Percentiles rank a stretch among this genome's conserved stretches.
These are phyloP conservation scores for Hymenoscyphus scutula DNA, from an alignment of 2,329 filamentous ascomycete species.

Conservation along the genomic window DNA sequence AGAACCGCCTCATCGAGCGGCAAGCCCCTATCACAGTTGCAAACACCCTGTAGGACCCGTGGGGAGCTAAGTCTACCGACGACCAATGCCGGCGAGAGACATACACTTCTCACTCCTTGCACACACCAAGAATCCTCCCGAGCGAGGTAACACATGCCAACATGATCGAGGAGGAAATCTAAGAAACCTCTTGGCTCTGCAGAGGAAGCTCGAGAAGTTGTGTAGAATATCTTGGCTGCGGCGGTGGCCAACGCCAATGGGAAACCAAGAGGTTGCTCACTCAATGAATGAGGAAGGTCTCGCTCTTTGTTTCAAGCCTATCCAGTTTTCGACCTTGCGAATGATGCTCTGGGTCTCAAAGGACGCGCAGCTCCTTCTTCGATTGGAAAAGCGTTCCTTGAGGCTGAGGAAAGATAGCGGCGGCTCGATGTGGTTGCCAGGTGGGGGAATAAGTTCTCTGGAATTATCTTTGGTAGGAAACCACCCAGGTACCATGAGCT, in stretches of 20 bases:
- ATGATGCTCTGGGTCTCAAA: not conserved
- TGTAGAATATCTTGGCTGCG: not conserved
- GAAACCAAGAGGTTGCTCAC: not conserved
- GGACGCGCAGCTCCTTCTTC: not conserved
- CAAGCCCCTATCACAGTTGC: not conserved
- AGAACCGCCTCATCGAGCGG: not conserved
- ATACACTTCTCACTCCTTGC: not conserved
- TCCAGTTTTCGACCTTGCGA: not conserved
- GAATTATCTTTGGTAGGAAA: not conserved
- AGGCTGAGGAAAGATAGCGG: conserved; percentile 1
- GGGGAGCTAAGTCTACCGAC: not conserved
- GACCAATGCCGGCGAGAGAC: not conserved
- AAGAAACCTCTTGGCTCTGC: not conserved
- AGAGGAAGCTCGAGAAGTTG: not conserved
- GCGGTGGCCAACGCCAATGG: not conserved
- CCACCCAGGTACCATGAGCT: not conserved
- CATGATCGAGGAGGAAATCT: not conserved
- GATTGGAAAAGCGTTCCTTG: not conserved
- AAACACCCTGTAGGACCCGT: not conserved
- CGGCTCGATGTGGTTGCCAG: not conserved
- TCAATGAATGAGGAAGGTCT: conserved; percentile 2
- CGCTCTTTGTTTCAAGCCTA: not conserved
- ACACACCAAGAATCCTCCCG: not conserved
- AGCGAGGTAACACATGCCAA: conserved; percentile 1
- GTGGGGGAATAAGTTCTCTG: not conserved